Percentiles rank a stretch among this genome's conserved stretches.
These are phyloP conservation scores for Leccinum fibrillosum DNA, from an alignment of 768 basidiomycete species.

Conservation along the genomic window DNA sequence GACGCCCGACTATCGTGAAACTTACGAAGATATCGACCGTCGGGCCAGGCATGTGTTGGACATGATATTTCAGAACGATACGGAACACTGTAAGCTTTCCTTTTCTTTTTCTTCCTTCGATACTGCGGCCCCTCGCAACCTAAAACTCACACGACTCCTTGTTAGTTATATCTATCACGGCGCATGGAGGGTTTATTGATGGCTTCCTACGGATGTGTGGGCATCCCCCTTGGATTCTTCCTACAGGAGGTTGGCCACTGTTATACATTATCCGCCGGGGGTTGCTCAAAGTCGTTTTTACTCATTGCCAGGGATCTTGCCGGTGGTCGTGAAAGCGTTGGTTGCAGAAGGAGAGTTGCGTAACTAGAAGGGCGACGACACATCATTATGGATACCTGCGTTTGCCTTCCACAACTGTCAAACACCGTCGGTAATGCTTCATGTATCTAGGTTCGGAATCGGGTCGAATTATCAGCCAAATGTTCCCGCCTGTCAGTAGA, in stretches of 20 bases:
- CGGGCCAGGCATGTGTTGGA: conserved; percentile 56
- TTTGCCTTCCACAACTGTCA: neutral
- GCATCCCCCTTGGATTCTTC: conserved; percentile 42
- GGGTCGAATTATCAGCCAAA: neutral
- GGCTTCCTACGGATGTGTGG: conserved; percentile 49
- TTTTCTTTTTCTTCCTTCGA: neutral
- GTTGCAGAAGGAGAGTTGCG: neutral
- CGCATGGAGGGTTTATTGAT: conserved; percentile 61
- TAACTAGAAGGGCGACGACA: conserved; percentile 2
- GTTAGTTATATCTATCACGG: conserved; percentile 62
- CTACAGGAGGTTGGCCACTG: conserved; percentile 60
- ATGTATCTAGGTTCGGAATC: neutral
- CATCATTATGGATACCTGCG: neutral
- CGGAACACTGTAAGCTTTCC: conserved; percentile 39
- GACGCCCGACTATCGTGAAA: conserved; percentile 30
- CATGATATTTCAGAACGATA: conserved; percentile 45
- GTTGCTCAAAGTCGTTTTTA: neutral
- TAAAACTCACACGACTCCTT: neutral
- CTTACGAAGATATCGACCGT: conserved; percentile 30
- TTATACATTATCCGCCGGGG: no score
- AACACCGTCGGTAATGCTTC: no score
- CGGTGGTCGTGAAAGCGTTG: conserved; percentile 23
- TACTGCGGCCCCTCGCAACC: neutral
- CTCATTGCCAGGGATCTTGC: conserved; percentile 21
- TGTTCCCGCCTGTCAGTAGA: neutral